These are phyloP conservation scores for Kwoniella newhampshirensis DNA, from an alignment of 768 basidiomycete genomes.

Conservation along the genomic window DNA sequence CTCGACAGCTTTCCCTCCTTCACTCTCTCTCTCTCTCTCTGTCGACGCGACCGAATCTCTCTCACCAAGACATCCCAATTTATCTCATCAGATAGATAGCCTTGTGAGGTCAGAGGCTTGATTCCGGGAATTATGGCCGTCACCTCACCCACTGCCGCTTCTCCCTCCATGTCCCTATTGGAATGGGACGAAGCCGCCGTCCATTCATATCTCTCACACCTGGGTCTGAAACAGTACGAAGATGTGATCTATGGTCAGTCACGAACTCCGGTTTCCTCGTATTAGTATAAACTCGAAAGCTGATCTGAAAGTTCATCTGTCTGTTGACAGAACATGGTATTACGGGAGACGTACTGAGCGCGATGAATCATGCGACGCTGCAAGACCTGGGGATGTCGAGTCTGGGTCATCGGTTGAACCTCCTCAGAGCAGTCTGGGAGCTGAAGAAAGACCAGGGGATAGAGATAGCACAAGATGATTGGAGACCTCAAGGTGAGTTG, in stretches of 20 bases:
- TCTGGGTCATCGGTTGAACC: constrained; percentile 84
- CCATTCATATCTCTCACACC: constrained; percentile 68
- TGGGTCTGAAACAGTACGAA: constrained; percentile 86
- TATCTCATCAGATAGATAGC: too few relatives aligned
- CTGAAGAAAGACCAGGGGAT: constrained; percentile 81
- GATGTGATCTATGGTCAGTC: constrained; percentile 70
- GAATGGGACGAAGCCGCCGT: constrained; percentile 60
- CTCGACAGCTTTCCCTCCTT: too few relatives aligned
- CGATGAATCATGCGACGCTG: constrained; percentile 78
- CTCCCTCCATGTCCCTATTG: constrained; percentile 34
- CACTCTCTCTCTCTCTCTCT: too few relatives aligned
- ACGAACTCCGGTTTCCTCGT: constrained; percentile 20
- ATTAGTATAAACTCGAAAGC: background rate
- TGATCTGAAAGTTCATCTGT: background rate
- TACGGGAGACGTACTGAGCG: constrained; percentile 81
- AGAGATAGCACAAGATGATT: constrained; percentile 45
- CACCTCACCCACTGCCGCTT: constrained; percentile 32
- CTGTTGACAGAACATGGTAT: constrained; percentile 76
- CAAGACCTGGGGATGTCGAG: constrained; percentile 84
- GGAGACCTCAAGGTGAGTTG: constrained; percentile 42
- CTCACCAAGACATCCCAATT: too few relatives aligned
- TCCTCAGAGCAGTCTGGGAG: constrained; percentile 88
- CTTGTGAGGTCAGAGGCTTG: too few relatives aligned
- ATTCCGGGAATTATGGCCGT: constrained; percentile 25
- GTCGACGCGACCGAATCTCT: too few relatives aligned